Base-by-base conservation (phyloP, 176 grass and related monocot species). In the Avena insularis region DNA sequence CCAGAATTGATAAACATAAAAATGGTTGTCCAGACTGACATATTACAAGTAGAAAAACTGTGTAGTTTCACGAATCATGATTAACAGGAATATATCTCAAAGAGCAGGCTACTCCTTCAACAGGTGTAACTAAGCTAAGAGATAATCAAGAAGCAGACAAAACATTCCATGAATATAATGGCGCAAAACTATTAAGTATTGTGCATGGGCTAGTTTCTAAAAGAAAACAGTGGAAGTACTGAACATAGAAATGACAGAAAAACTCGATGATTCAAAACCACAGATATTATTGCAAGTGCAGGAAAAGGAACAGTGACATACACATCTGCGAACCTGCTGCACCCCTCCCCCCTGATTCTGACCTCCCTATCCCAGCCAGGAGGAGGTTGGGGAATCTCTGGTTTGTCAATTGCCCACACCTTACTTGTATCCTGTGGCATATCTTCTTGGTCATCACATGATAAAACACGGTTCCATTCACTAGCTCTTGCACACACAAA, bases 241-340 rank as follows among this genome's bases (percentile, higher is more conserved):
- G 61, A n/a, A 46, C 36, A 67, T 75, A 17, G 50, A 77, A 75
- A 83, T 74, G 15, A 2, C 47, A n/a, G 29, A 48, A 77, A 27
- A 73, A 36, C 23, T 50, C 60, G 19, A 82, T 49, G 36, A 73
- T 59, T 4, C 20, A 1, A 68, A 38, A 79, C 15, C 21, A 79
- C 46, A 79, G 51, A 47, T 54, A 40, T 46, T 73, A 87, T 35
- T 74, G 64, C 59, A 64, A 90, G 50, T 83, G 43, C 38, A 87
- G 17, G 38, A 80, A 84, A 64, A 76, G 43, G 31, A 65, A 79
- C 29, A 76, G 87, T 80, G 62, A 33, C 88, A 79, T 92, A 95
- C 93, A 98, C 93, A 87, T 98, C 96, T 54, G 93, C 96, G 75
- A 98, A 98, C 51, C 83, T 94, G 77, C 68, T 88, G 78, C 86